These are phyloP conservation scores for Acanthamoeba lenticulata DNA, from an alignment of 208 protist genomes.

Conservation along the genomic window DNA sequence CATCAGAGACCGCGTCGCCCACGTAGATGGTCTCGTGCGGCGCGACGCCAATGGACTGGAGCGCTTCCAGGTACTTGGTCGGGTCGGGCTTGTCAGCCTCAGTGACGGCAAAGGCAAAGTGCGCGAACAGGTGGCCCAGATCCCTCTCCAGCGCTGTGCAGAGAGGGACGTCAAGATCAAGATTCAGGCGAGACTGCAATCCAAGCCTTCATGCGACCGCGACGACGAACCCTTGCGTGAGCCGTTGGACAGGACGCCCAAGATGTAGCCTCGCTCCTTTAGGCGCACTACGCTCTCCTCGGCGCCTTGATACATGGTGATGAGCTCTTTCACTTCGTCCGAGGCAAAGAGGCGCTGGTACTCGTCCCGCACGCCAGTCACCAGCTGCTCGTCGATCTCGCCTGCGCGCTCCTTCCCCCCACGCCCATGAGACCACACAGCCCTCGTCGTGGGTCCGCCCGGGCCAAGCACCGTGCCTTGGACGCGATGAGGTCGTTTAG, in stretches of 20 bases:
- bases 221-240: not conserved
- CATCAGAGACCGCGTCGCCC: not conserved
- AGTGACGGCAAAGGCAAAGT: not conserved
- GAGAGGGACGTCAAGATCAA: not conserved
- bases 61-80: not conserved
- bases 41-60: not conserved
- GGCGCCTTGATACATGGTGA: not conserved
- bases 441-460: not conserved
- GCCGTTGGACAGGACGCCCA: not conserved
- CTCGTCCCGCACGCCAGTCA: not conserved
- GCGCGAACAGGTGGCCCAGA: not conserved
- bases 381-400: not conserved
- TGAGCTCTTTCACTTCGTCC: not conserved
- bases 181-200: no score
- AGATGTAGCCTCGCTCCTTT: not conserved
- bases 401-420: not conserved
- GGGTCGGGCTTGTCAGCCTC: slow-evolving; percentile 13
- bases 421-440: not conserved
- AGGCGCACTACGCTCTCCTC: not conserved
- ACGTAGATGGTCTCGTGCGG: not conserved
- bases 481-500: not conserved
- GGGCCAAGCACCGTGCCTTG: not conserved
- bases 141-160: not conserved
- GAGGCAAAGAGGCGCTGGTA: slow-evolving; percentile 7
- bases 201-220: no score